phyloP scores from a whole-genome alignment of 2,329 filamentous ascomycete genomes.

The Hysterium pulicare region DNA sequence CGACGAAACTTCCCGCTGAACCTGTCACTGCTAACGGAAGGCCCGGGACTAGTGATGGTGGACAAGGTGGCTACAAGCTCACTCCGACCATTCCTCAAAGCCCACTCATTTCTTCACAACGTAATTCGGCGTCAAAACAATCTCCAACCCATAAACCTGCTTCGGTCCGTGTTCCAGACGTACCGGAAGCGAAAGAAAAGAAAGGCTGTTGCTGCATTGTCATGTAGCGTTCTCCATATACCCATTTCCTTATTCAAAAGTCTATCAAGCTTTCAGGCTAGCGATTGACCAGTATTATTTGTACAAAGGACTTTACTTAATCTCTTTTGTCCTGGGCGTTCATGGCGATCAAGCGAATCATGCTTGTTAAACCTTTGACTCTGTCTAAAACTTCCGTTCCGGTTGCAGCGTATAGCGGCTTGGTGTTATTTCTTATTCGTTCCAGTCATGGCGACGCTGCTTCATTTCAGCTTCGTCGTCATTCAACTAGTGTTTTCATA shows the following conservation, averaged over 20 bases:
- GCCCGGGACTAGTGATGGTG: slow-evolving; percentile 27
- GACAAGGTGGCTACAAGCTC: slow-evolving; percentile 46
- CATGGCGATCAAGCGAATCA: slow-evolving; percentile 11
- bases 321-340: slow-evolving; percentile 29
- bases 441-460: slow-evolving; percentile 6
- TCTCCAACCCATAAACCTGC: slow-evolving; percentile 36
- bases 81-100: slow-evolving; percentile 44
- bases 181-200: slow-evolving; percentile 53
- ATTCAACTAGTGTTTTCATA: slow-evolving; percentile 1
- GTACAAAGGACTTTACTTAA: slow-evolving; percentile 10
- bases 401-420: slow-evolving; percentile 34
- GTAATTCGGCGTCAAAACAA: slow-evolving; percentile 14
- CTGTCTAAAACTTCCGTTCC: slow-evolving; percentile 7
- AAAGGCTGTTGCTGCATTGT: slow-evolving; percentile 69
- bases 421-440: slow-evolving; percentile 19
- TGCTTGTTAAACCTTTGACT: slow-evolving; percentile 7
- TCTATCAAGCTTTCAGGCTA: neutral
- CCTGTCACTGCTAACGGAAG: slow-evolving; percentile 12
- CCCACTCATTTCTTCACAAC: slow-evolving; percentile 24
- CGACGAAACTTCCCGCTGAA: slow-evolving; percentile 20
- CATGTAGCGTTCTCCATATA: slow-evolving; percentile 55
- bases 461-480: neutral
- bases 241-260: slow-evolving; percentile 18
- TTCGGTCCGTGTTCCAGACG: slow-evolving; percentile 53
- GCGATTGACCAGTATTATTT: slow-evolving; percentile 10